Base-by-base conservation (phyloP, 257 asterid genomes). In the Perilla frutescens region DNA sequence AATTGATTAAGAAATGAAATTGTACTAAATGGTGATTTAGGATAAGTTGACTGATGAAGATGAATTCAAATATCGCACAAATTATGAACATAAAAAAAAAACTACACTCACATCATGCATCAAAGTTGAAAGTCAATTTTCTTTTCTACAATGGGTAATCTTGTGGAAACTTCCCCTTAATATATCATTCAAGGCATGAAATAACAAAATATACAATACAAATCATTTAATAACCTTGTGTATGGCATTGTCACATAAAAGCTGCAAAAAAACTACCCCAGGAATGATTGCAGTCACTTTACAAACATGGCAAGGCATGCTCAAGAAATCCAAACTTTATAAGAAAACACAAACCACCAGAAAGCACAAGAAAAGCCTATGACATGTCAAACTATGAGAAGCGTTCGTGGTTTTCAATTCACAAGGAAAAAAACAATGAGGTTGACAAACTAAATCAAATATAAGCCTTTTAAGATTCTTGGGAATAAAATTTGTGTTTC, bases 11-110 rank as follows among this genome's bases (percentile, higher is more conserved):
- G 62, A 66, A 53, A 69, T 34, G 13, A 66, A 59, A 31, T 26
- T 49, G 74, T 66, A 40, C 70, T 32, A 43, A 54, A 44, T 34
- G 55, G 37, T 71, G 62, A 53, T 76, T 60, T 20, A 20, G 9
- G 1, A 4, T 13, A 41, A 36, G 3, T 36, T 59, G 13, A 13
- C 47, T 13, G 2, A 32, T 8, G 12, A 34, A 62, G 36, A 37
- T 14, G 53, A 43, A 9, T 36, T 57, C 49, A 64, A 3, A 10
- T 4, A 41, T 44, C 1, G 9, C 12, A 44, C 12, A 40, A 40
- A 20, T 20, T 15, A 20, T 36, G 53, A 37, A 36, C 11, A 53
- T 13, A 67, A 43, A 43, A 20, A 20, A 20, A 20, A 20, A 20
- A 20, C 10, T n/a, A 6, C 37, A n/a, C 53, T 44, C 2, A 41